Percentiles rank a stretch among this genome's conserved stretches.
Conservation (phyloP, 306 rosid species). For the Dryas alaskensis region DNA sequence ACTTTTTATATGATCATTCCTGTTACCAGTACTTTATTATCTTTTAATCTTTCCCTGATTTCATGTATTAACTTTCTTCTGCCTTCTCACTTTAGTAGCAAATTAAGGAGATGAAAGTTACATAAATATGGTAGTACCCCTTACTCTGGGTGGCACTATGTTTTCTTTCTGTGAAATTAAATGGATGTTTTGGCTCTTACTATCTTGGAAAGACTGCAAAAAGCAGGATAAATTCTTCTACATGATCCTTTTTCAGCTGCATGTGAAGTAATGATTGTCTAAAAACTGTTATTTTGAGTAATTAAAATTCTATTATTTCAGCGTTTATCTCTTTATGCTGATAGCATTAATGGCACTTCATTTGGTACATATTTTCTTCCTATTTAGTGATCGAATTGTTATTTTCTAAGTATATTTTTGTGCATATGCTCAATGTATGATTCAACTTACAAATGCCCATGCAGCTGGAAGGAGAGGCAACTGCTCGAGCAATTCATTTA, state of each 20-base stretch:
- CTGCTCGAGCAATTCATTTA: constrained; percentile 83
- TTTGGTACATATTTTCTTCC: background rate
- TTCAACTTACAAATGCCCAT: constrained; percentile 29
- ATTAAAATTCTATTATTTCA: background rate
- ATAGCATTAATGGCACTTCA: background rate
- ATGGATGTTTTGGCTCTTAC: background rate
- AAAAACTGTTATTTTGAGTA: background rate
- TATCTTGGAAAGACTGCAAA: background rate
- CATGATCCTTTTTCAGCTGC: background rate
- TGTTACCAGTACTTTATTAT: background rate
- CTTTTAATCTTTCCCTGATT: background rate
- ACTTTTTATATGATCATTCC: background rate
- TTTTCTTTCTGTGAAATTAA: background rate
- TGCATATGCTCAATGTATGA: constrained; percentile 14
- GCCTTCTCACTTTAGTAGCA: background rate
- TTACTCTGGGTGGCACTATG: background rate
- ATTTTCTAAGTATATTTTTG: constrained; percentile 1
- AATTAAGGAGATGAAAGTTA: background rate
- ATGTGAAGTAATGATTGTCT: background rate
- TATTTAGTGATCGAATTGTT: background rate
- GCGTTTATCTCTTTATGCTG: background rate
- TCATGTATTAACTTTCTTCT: background rate
- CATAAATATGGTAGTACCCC: background rate
- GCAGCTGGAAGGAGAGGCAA: constrained; percentile 95
- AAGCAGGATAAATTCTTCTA: constrained; percentile 17